Evolutionary conservation across 106 monocot species (phyloP), one percentile per base, ranked within the genome.

Genomic region (Dioscorea dumetorum): DNA sequence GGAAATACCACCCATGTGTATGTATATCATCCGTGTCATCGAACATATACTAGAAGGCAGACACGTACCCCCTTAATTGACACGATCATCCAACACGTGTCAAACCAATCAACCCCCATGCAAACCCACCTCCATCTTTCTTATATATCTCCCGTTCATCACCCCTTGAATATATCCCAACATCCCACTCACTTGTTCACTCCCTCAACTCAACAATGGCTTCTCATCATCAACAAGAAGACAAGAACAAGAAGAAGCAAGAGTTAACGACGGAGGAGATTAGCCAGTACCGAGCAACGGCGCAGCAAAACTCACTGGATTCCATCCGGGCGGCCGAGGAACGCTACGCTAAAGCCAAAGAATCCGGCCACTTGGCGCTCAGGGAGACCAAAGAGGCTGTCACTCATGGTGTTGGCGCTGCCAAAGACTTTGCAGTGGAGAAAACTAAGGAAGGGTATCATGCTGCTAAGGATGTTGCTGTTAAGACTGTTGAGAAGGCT

Each of bases 261-360:
- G 33, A 70, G n/a, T 54, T 83, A 69, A 50, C 73, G 3, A 74
- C 53, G 14, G 83, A 87, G 54, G 87, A 87, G 77, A 78, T 87
- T 24, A 66, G 77, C 21, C 61, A 67, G 49, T 73, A 73, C 64
- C 76, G 91, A 0, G 75, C 78, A 19, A 61, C 66, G 1, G 82
- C 91, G 10, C 88, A 91, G 75, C 91, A 91, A 72, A 88, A 80
- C 75, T 91, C 91, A 7, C 56, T 80, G 17, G 91, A 91, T 7
- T 60, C 80, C 60, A 76, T 88, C 31, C 57, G 80, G 12, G 78
- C 77, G 8, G 91, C 85, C 4, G 84, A 87, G 70, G 87, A 88
- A 67, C 76, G 87, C 17, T 88, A 85, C 82, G 73, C 60, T 75
- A 84, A 85, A 56, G 84, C 82, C 1, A 88, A 82, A 51, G 51